These are phyloP conservation scores for Knoxia roxburghii DNA, from an alignment of 257 asterid genomes.

Conservation along the genomic window DNA sequence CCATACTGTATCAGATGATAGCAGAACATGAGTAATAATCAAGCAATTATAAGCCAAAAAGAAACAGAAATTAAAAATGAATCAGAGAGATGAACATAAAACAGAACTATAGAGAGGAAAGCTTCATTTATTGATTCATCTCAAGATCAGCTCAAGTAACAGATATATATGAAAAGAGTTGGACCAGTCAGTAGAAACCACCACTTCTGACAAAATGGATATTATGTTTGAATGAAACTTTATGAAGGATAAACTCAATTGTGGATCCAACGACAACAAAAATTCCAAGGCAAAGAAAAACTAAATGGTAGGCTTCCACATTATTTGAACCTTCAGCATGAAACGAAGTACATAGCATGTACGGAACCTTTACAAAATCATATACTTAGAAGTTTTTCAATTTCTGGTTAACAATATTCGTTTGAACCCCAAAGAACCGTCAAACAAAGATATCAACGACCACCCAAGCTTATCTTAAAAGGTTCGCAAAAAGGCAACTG, in stretches of 20 bases:
- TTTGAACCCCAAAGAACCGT: neutral
- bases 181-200: too few species aligned
- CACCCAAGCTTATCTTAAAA: neutral
- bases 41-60: neutral
- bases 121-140: neutral
- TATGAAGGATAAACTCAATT: neutral
- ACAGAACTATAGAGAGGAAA: neutral
- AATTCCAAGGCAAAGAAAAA: neutral
- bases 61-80: neutral
- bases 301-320: neutral
- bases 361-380: too few species aligned
- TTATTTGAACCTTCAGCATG: neutral
- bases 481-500: neutral
- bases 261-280: neutral
- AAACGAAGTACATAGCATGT: too few species aligned
- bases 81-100: conserved; percentile 2
- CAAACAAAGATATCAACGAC: too few species aligned
- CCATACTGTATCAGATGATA: conserved; percentile 54
- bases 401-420: neutral
- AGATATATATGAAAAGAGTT: too few species aligned
- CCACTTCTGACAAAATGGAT: neutral
- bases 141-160: neutral
- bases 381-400: neutral
- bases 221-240: neutral
- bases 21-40: neutral